A percentile compares a stretch with the other conserved stretches of the same genome.
Evolutionary conservation across 2,329 filamentous ascomycete genomes (phyloP).

Genomic region (Metarhizium brunneum): DNA sequence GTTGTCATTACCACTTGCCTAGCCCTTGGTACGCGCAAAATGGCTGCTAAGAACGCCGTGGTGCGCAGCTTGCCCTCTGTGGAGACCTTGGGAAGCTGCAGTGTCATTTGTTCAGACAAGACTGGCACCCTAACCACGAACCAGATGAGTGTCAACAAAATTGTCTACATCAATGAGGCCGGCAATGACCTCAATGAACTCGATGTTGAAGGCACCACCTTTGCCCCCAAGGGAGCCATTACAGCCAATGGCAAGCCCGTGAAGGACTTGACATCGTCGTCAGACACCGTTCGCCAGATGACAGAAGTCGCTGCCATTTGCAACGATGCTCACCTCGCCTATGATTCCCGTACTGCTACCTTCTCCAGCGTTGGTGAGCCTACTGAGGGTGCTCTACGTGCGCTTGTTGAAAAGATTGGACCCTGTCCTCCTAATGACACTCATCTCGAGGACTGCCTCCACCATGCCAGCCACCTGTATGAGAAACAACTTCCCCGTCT

Average conservation of each 20-base stretch:
- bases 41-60: constrained; percentile 97
- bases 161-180: constrained; percentile 70
- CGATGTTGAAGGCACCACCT: constrained; percentile 87
- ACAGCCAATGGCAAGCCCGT: constrained; percentile 58
- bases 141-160: constrained; percentile 96
- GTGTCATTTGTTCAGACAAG: constrained; percentile 98
- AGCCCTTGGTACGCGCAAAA: constrained; percentile 91
- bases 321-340: constrained; percentile 78
- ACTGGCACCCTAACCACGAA: constrained; percentile 97
- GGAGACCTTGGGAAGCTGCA: constrained; percentile 96
- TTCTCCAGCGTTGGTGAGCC: constrained; percentile 87
- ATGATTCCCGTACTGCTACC: constrained; percentile 64
- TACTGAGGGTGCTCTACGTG: constrained; percentile 86
- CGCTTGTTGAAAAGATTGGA: constrained; percentile 89
- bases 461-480: constrained; percentile 78
- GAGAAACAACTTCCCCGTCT: constrained; percentile 66
- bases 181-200: constrained; percentile 74
- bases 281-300: constrained; percentile 72
- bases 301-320: constrained; percentile 65
- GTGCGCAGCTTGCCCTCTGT: constrained; percentile 94
- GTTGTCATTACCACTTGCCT: constrained; percentile 99
- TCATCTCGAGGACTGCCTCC: constrained; percentile 54
- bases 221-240: constrained; percentile 72
- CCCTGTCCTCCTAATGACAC: constrained; percentile 55
- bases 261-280: constrained; percentile 59